Evolutionary conservation across 257 asterid species (phyloP).

Genomic region (Buddleja alternifolia): DNA sequence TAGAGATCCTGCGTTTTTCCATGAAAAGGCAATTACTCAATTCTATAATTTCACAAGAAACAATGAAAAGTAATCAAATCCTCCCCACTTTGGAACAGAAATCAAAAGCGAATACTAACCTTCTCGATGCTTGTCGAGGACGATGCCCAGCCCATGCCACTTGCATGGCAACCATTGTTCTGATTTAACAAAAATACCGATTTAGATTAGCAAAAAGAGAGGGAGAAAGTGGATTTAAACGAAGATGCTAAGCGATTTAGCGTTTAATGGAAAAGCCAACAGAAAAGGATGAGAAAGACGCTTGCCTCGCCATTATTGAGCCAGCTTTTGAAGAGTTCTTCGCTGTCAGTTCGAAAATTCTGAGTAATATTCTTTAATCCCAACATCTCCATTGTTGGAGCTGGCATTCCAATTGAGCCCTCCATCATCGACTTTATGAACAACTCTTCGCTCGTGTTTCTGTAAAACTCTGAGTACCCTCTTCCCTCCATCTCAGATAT

Average conservation of each 20-base stretch:
- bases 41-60: no score
- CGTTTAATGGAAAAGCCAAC: background rate
- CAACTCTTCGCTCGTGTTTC: conserved; percentile 84
- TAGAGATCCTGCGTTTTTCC: conserved; percentile 48
- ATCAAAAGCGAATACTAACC: conserved; percentile 37
- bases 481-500: conserved; percentile 88
- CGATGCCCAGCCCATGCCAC: conserved; percentile 43
- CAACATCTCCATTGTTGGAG: conserved; percentile 87
- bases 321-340: conserved; percentile 89
- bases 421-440: conserved; percentile 84
- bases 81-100: background rate
- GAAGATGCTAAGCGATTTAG: no score
- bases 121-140: conserved; percentile 51
- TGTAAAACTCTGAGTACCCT: conserved; percentile 54
- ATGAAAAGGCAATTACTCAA: no score
- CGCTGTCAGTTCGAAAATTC: conserved; percentile 65
- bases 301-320: conserved; percentile 87
- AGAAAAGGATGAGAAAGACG: background rate
- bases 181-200: conserved; percentile 20
- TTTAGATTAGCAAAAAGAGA: no score
- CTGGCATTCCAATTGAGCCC: conserved; percentile 67
- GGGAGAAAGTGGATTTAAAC: no score
- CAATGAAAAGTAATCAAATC: no score
- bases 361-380: conserved; percentile 75
- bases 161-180: conserved; percentile 44